Evolutionary conservation across 768 basidiomycete species (phyloP).

Genomic region (Pleurotus eryngii): DNA sequence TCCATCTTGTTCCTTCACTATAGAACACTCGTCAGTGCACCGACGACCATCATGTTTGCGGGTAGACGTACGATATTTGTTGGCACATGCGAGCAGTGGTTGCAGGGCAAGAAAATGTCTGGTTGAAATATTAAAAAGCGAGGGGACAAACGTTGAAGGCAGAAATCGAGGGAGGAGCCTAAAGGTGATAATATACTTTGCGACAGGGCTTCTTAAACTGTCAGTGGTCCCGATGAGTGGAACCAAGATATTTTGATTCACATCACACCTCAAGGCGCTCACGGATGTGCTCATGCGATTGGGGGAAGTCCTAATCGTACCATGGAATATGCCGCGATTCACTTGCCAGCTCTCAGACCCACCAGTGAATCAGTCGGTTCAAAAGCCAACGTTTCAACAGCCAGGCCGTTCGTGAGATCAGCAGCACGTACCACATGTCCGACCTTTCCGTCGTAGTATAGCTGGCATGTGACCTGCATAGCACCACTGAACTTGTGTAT

Average conservation of each 20-base stretch:
- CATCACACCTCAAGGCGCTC: constrained; percentile 11
- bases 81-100: constrained; percentile 53
- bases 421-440: constrained; percentile 27
- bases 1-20: constrained; percentile 79
- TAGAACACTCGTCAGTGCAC: constrained; percentile 9
- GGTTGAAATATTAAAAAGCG: background rate
- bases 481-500: background rate
- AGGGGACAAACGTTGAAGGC: constrained; percentile 8
- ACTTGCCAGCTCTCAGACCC: constrained; percentile 17
- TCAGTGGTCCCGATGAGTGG: constrained; percentile 1
- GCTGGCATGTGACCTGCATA: constrained; percentile 3
- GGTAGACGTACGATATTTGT: constrained; percentile 64
- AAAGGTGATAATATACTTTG: constrained; percentile 12
- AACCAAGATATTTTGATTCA: constrained; percentile 8
- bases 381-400: constrained; percentile 11
- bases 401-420: constrained; percentile 26
- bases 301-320: constrained; percentile 18
- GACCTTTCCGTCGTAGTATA: constrained; percentile 16
- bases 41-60: constrained; percentile 1
- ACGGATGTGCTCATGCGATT: constrained; percentile 22
- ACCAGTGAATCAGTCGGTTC: constrained; percentile 28
- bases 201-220: constrained; percentile 3
- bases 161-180: constrained; percentile 12
- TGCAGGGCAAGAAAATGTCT: background rate
- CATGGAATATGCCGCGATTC: constrained; percentile 24